Evolutionary conservation across 1,139 yeast species (phyloP).

Genomic region (Williopsis jadinii): DNA sequence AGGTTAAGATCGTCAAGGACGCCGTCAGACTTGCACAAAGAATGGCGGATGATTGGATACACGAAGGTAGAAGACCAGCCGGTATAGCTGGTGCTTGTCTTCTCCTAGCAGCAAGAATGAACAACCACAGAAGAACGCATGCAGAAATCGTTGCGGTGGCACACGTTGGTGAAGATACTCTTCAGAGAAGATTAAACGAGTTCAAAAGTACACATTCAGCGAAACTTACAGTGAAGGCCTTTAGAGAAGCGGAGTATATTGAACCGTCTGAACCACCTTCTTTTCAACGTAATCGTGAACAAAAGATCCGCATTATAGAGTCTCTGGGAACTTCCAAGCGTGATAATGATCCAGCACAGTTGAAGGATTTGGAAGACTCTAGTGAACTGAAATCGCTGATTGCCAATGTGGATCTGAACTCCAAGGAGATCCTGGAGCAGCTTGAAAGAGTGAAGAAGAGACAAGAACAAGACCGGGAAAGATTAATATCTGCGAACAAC

Average conservation of each 20-base stretch:
- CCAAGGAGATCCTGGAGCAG: constrained; percentile 37
- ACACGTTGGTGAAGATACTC: constrained; percentile 89
- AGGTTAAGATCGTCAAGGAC: constrained; percentile 72
- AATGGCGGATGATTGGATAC: constrained; percentile 94
- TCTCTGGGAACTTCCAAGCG: constrained; percentile 3
- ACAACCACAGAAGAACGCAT: constrained; percentile 85
- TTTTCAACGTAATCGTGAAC: constrained; percentile 44
- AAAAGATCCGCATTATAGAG: constrained; percentile 27
- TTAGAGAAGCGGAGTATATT: constrained; percentile 39
- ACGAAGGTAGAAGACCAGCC: constrained; percentile 95
- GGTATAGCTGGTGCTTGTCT: constrained; percentile 98
- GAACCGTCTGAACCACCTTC: constrained; percentile 67
- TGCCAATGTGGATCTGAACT: constrained; percentile 36
- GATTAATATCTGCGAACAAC: constrained; percentile 27
- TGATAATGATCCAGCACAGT: constrained; percentile 18
- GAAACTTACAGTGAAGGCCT: constrained; percentile 61
- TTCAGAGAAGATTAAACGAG: constrained; percentile 84
- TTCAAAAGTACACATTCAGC: constrained; percentile 77
- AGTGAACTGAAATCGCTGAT: constrained; percentile 27
- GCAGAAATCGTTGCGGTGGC: constrained; percentile 93
- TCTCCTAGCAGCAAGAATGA: constrained; percentile 91
- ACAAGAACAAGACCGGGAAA: constrained; percentile 29
- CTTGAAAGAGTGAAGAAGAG: constrained; percentile 36
- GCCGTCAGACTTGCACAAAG: constrained; percentile 82
- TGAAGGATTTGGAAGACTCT: constrained; percentile 29